Base-by-base conservation (phyloP, 371 early-diverging fungal genomes). In the Catenaria anguillulae region DNA sequence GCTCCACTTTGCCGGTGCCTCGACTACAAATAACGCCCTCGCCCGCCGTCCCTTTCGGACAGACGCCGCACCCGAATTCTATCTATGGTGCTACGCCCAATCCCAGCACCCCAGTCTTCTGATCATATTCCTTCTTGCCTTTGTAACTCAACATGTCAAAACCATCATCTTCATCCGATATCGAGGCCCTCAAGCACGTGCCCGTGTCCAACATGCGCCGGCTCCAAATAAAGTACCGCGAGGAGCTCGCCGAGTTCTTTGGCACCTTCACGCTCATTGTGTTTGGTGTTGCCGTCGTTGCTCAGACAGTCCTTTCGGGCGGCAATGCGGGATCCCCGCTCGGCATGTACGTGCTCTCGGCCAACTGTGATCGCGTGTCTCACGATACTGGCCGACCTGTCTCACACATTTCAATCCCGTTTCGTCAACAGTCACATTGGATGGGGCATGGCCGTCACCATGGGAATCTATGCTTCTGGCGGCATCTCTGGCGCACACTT, bases 161-260 rank as follows among this genome's bases (percentile, higher is more conserved):
- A n/a, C n/a, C n/a, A n/a, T n/a, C n/a, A n/a, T n/a, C n/a, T n/a
- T n/a, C n/a, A n/a, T n/a, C n/a, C n/a, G n/a, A n/a, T n/a, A n/a
- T n/a, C n/a, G n/a, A n/a, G n/a, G n/a, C n/a, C n/a, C n/a, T n/a
- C n/a, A n/a, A n/a, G n/a, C n/a, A n/a, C n/a, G n/a, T n/a, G n/a
- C 45, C 10, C 19, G 45, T 43, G 19, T 43, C 45, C 45, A 40
- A 40, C 10, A 23, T 48, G 48, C 2, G 29, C 8, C 52, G 31
- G 31, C 13, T 50, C 13, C 52, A 29, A 31, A 26, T 29, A 8
- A 13, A 24, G 31, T 71, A 75, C 67, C 75, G 86, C 64, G 84
- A 85, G 68, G 81, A 78, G 48, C 68, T 88, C 37, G 89, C 88
- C 55, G 90, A 90, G 75, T 86, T 89, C 64, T 74, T 88, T 61